Percentiles rank a stretch among this genome's conserved stretches.
phyloP scores from a whole-genome alignment of 306 rosid species.

The Prunus salicina region DNA sequence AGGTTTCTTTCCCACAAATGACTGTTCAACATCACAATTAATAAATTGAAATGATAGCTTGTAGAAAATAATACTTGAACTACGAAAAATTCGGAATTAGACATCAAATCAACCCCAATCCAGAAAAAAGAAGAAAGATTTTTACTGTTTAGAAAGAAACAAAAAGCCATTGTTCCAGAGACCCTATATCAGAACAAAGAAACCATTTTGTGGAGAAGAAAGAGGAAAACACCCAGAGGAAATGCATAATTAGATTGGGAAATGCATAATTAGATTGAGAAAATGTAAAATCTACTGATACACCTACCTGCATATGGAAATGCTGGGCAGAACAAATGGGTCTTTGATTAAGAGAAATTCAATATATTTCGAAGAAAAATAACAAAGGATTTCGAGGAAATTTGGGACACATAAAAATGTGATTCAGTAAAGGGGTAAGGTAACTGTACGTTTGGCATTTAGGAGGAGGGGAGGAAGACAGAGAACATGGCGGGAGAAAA shows the following conservation, averaged over 20 bases:
- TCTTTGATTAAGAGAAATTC: not conserved
- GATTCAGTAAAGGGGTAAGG: not conserved
- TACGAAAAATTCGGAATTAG: conserved; percentile 2
- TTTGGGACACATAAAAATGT: not conserved
- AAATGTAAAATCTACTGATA: not conserved
- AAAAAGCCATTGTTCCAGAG: not conserved
- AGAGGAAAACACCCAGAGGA: not conserved
- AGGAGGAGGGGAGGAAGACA: not conserved
- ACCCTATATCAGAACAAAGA: conserved; percentile 1
- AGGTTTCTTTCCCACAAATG: not conserved
- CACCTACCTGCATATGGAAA: conserved; percentile 20
- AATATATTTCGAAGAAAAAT: conserved; percentile 4
- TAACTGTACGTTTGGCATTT: not conserved
- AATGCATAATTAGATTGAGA: not conserved
- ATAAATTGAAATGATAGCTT: not conserved
- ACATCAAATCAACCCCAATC: conserved; percentile 14
- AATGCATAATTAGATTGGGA: not conserved
- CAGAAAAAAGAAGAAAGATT: not conserved
- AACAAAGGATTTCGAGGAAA: conserved; percentile 13
- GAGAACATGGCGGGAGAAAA: conserved; percentile 47
- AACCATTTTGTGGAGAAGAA: not conserved
- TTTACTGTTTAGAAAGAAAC: not conserved
- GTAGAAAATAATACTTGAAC: not conserved
- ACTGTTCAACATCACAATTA: not conserved
- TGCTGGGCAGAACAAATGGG: not conserved